A percentile compares a stretch with the other conserved stretches of the same genome.
phyloP scores from a whole-genome alignment of 805 yeast species.

The Pichia scutulata region DNA sequence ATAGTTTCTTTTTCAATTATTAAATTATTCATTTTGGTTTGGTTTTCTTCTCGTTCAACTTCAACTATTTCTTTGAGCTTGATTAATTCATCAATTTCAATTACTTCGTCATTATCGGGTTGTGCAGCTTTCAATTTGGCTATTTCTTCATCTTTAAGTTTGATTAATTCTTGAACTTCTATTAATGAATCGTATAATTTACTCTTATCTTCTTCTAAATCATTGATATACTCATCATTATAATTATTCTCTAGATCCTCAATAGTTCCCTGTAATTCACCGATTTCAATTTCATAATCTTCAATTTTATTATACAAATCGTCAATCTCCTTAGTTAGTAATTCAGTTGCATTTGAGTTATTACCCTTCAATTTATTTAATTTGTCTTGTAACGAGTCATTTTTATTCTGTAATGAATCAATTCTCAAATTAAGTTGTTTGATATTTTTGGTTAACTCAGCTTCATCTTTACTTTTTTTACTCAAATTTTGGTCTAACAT shows the following conservation, averaged over 20 bases:
- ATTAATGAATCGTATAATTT: conserved; percentile 6
- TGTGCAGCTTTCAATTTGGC: not conserved
- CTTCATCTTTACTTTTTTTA: conserved; percentile 1
- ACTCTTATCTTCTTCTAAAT: conserved; percentile 20
- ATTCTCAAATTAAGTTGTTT: conserved; percentile 8
- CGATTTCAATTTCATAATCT: conserved; percentile 7
- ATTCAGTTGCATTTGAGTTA: not conserved
- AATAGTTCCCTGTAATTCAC: not conserved
- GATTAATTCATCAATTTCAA: conserved; percentile 4
- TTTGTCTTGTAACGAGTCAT: not conserved
- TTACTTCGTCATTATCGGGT: not conserved
- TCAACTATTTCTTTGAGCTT: conserved; percentile 3
- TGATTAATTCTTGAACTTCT: not conserved
- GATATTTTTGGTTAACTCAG: not conserved
- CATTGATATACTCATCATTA: conserved; percentile 26
- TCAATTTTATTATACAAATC: conserved; percentile 10
- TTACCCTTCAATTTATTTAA: not conserved
- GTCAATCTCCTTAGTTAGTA: not conserved
- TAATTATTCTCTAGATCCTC: conserved; percentile 13
- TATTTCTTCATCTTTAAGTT: not conserved
- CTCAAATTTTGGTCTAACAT: conserved; percentile 12
- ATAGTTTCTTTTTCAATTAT: conserved; percentile 21
- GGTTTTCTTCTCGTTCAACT: conserved; percentile 3
- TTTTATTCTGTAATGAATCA: conserved; percentile 2
- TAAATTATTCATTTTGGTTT: conserved; percentile 12